These are phyloP conservation scores for Diospyros lotus DNA, from an alignment of 148 eudicot genomes.

Conservation along the genomic window DNA sequence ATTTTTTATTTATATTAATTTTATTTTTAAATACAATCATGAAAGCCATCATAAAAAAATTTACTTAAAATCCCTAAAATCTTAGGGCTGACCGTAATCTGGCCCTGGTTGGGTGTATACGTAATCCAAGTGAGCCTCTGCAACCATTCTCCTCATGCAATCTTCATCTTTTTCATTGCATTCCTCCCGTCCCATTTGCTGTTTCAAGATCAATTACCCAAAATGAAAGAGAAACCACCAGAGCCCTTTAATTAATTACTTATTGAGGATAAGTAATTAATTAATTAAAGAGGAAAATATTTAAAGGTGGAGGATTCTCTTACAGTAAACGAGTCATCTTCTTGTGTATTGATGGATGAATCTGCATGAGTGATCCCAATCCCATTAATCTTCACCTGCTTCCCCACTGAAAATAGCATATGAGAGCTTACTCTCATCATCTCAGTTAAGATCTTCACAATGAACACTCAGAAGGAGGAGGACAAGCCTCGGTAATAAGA, in stretches of 20 bases:
- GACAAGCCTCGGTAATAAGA: too few relatives aligned
- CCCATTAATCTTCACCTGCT: constrained; percentile 9
- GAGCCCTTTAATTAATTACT: not conserved
- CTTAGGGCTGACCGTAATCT: too few relatives aligned
- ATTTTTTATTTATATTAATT: too few relatives aligned
- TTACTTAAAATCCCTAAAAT: too few relatives aligned
- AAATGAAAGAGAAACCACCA: not conserved
- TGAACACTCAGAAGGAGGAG: not conserved
- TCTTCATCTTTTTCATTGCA: constrained; percentile 49
- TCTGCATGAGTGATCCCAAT: constrained; percentile 10
- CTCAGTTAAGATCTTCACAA: not conserved
- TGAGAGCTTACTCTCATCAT: not conserved
- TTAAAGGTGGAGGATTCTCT: not conserved
- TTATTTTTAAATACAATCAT: too few relatives aligned
- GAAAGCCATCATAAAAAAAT: too few relatives aligned
- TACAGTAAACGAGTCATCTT: constrained; percentile 14
- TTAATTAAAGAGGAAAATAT: too few relatives aligned
- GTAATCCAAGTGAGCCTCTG: constrained; percentile 70
- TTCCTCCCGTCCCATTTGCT: too few relatives aligned
- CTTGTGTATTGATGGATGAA: constrained; percentile 12
- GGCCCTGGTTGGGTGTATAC: constrained; percentile 71
- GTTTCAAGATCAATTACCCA: not conserved
- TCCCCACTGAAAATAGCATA: constrained; percentile 9
- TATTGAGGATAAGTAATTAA: too few relatives aligned
- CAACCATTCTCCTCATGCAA: constrained; percentile 38